phyloP scores from a whole-genome alignment of 106 monocot species.

The Gastrodia elata region DNA sequence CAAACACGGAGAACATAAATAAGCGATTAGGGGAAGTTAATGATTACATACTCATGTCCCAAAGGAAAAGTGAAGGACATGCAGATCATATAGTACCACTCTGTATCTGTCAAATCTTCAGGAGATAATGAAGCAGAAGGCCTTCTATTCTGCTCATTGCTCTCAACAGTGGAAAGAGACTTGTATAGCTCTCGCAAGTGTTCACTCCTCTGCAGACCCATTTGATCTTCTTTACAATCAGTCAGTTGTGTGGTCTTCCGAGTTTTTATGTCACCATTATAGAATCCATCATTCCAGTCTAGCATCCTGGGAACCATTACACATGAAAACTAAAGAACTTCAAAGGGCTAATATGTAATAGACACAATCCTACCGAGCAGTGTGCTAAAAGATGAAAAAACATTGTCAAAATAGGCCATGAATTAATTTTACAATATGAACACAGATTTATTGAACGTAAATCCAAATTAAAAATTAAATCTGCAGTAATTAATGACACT shows the following conservation, averaged over 20 bases:
- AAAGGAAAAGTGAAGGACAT: conserved; percentile 81
- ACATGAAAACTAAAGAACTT: neutral
- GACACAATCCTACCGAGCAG: neutral
- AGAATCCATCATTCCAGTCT: conserved; percentile 68
- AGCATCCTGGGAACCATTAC: conserved; percentile 31
- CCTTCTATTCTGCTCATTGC: conserved; percentile 46
- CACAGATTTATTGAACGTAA: too few species aligned
- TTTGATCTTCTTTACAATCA: conserved; percentile 51
- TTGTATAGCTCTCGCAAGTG: conserved; percentile 68
- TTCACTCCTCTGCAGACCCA: conserved; percentile 71
- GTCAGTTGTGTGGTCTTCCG: conserved; percentile 64
- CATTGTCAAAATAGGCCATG: too few species aligned
- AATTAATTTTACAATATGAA: too few species aligned
- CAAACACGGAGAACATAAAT: neutral
- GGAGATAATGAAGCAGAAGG: conserved; percentile 69
- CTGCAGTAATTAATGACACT: neutral
- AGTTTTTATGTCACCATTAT: conserved; percentile 93
- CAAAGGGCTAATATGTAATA: neutral
- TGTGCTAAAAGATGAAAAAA: neutral
- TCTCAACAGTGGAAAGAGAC: conserved; percentile 65
- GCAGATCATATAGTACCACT: conserved; percentile 95
- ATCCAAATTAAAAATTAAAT: too few species aligned
- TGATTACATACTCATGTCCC: conserved; percentile 50
- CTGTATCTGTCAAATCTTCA: conserved; percentile 73
- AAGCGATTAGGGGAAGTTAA: neutral